These are phyloP conservation scores for Leishmania tarentolae DNA, from an alignment of 208 protist species.

Conservation along the genomic window DNA sequence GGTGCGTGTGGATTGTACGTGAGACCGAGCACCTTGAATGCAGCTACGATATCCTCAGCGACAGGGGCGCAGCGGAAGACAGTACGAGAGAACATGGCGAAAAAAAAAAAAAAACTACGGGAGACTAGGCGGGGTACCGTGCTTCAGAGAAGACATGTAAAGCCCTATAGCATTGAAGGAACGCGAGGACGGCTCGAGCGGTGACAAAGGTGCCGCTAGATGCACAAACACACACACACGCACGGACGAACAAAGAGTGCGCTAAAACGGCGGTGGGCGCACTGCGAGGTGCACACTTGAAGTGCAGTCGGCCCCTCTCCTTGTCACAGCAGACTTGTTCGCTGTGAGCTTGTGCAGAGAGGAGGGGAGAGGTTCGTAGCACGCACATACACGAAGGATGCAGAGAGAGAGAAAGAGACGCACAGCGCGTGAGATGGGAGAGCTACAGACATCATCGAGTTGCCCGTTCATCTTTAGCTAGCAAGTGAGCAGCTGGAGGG, in stretches of 20 bases:
- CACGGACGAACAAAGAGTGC: neutral
- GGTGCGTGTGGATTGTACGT: conserved; percentile 35
- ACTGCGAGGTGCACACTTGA: neutral
- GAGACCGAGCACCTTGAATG: conserved; percentile 80
- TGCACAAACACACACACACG: neutral
- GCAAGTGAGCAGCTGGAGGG: neutral
- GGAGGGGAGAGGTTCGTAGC: neutral
- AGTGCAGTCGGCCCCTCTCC: neutral
- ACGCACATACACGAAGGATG: neutral
- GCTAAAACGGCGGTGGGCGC: neutral
- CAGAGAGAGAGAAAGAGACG: neutral
- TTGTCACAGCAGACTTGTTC: neutral
- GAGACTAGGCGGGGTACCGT: no score
- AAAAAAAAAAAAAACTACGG: no score
- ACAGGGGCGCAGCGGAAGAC: conserved; percentile 24
- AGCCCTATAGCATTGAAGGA: neutral
- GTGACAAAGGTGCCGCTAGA: neutral
- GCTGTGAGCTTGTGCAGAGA: neutral
- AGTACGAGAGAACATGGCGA: conserved; percentile 16
- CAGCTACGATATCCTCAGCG: conserved; percentile 57
- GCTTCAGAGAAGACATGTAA: neutral
- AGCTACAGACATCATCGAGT: neutral
- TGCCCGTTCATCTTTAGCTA: neutral
- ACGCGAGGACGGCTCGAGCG: neutral
- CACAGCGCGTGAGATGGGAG: neutral